Base-by-base conservation (phyloP, 2,329 filamentous ascomycete genomes). In the Ophiostoma sp. region DNA sequence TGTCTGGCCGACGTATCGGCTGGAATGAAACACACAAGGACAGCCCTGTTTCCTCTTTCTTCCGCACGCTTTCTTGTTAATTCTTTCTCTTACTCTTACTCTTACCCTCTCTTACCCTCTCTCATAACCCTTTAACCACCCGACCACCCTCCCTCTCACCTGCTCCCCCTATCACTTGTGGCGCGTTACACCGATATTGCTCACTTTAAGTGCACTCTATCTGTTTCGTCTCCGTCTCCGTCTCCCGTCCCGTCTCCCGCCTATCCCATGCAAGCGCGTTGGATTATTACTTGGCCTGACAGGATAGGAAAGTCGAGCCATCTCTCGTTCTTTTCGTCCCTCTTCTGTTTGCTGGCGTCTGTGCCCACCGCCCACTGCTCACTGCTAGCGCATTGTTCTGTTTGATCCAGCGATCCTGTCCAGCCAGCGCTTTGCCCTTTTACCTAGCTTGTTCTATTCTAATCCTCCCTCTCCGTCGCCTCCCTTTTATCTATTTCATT, bases 121-220 rank as follows among this genome's bases (percentile, higher is more conserved):
- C 49, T 27, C n/a, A 6, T 18, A 1, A n/a, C n/a, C 49, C 11
- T 8, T 11, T 27, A 4, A 11, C 12, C 45, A 16, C 44, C 12
- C 47, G 49, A 27, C 49, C 7, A 55, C 49, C 49, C 49, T 14
- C n/a, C 47, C n/a, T 52, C 14, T 52, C 18, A n/a, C 14, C 12
- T 52, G 47, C 12, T 14, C 47, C 27, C 27, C 27, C 27, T 27
- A 27, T 27, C 27, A 27, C 27, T 2, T 27, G 27, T 27, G 27
- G 27, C 27, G 27, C 27, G 40, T 63, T 42, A 42, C 60, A 42
- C 60, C 60, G 40, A 63, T 63, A 63, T 63, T 42, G 6, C 60
- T 63, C 60, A 63, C 60, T 63, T 62, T 63, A 36, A 63, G 12
- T 63, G 40, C 40, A 41, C 58, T 63, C 38, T 63, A 41, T 63